These are phyloP conservation scores for Catunica adiposa DNA, from an alignment of 2,329 filamentous ascomycete genomes.

Conservation along the genomic window DNA sequence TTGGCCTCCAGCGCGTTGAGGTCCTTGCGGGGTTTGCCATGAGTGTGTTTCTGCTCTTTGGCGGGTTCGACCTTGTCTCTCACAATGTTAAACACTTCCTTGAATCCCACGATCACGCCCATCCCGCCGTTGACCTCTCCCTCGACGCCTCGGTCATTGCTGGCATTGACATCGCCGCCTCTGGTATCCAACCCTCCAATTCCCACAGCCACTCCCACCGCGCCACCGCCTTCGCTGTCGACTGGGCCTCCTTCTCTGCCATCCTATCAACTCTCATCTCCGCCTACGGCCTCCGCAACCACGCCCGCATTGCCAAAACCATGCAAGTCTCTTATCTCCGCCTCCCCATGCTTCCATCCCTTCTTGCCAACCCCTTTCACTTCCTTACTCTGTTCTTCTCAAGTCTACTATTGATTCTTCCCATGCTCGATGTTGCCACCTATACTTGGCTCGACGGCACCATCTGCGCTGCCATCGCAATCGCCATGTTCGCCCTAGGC, in stretches of 20 bases:
- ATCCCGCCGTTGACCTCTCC: not conserved
- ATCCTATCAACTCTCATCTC: constrained; percentile 72
- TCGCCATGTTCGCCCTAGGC: constrained; percentile 79
- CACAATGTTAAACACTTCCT: constrained; percentile 90
- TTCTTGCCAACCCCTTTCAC: constrained; percentile 89
- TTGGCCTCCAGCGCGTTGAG: constrained; percentile 80
- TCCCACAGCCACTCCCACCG: constrained; percentile 49
- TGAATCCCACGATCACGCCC: constrained; percentile 30
- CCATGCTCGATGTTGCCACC: constrained; percentile 66
- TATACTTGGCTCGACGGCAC: constrained; percentile 61
- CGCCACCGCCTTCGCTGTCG: constrained; percentile 59
- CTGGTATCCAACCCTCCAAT: not conserved
- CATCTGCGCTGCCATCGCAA: constrained; percentile 64
- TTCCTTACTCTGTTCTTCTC: constrained; percentile 85
- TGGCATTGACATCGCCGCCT: constrained; percentile 1
- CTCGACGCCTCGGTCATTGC: constrained; percentile 19
- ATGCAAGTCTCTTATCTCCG: constrained; percentile 69
- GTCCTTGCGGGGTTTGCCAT: constrained; percentile 91
- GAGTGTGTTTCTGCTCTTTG: constrained; percentile 92
- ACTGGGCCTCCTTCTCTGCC: constrained; percentile 65
- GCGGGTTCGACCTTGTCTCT: constrained; percentile 86
- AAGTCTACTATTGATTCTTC: constrained; percentile 60
- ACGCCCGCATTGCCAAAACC: constrained; percentile 77
- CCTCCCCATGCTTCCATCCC: constrained; percentile 53
- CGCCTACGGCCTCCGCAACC: constrained; percentile 75